Conservation (phyloP, 2,329 filamentous ascomycete genomes). For the Ophiostoma quercus region DNA sequence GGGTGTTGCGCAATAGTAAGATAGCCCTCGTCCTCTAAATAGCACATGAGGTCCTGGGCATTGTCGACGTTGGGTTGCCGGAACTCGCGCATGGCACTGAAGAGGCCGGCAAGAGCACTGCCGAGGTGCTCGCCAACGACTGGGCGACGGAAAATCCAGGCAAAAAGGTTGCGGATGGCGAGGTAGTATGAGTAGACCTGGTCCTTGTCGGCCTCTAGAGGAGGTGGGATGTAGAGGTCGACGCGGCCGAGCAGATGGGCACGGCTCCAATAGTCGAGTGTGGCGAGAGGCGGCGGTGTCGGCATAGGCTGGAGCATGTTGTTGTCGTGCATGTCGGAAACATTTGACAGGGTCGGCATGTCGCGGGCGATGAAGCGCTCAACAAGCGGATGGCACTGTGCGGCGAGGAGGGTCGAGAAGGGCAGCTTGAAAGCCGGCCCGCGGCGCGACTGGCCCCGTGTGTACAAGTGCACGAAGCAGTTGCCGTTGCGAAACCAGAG, state of each 20-base stretch:
- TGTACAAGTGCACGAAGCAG: constrained; percentile 65
- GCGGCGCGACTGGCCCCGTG: constrained; percentile 57
- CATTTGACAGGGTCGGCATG: constrained; percentile 25
- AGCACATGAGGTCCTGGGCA: constrained; percentile 56
- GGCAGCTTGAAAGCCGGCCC: constrained; percentile 65
- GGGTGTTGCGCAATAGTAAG: constrained; percentile 60
- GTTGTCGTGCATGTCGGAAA: constrained; percentile 14
- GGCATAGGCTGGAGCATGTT: constrained; percentile 22
- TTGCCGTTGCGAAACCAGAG: constrained; percentile 64
- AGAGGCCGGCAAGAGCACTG: constrained; percentile 56
- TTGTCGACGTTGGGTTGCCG: constrained; percentile 52
- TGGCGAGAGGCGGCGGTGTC: constrained; percentile 30
- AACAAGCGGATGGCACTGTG: constrained; percentile 57
- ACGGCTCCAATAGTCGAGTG: constrained; percentile 25
- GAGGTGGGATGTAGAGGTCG: constrained; percentile 67
- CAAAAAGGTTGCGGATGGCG: constrained; percentile 69
- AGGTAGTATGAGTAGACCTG: constrained; percentile 60
- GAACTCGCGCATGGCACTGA: constrained; percentile 60
- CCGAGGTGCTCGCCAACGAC: constrained; percentile 65
- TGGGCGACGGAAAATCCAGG: constrained; percentile 60
- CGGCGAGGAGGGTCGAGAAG: constrained; percentile 51
- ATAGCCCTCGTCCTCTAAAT: constrained; percentile 66
- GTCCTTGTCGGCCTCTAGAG: constrained; percentile 46
- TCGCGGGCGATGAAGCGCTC: constrained; percentile 44
- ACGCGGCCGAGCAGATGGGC: constrained; percentile 32